Evolutionary conservation across 352 stramenopile genomes (phyloP).

Genomic region (Globisporangium mamillatum): DNA sequence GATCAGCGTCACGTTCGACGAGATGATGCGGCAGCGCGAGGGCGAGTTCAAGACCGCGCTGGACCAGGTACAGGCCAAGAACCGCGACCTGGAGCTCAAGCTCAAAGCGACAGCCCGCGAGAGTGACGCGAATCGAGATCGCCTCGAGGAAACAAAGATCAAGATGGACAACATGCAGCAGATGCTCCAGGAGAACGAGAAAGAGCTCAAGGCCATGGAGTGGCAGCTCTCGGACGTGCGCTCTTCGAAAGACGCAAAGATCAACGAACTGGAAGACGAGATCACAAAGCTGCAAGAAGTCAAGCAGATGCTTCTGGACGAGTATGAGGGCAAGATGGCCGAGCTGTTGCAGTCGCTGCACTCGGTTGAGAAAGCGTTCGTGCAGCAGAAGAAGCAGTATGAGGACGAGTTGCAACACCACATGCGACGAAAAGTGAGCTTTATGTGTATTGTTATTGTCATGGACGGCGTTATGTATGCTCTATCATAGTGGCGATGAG

Average conservation of each 20-base stretch:
- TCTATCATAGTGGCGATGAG: too few relatives aligned
- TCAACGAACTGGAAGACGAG: slow-evolving; percentile 63
- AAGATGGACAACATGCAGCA: slow-evolving; percentile 72
- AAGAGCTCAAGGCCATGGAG: slow-evolving; percentile 60
- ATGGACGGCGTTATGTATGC: too few relatives aligned
- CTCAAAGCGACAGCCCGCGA: slow-evolving; percentile 46
- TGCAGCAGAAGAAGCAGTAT: slow-evolving; percentile 81
- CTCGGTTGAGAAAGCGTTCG: slow-evolving; percentile 78
- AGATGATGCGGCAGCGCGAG: slow-evolving; percentile 68
- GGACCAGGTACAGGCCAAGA: slow-evolving; percentile 41
- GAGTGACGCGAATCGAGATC: slow-evolving; percentile 34
- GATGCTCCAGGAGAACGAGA: slow-evolving; percentile 56
- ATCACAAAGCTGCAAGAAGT: slow-evolving; percentile 54
- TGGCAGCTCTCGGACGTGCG: slow-evolving; percentile 71
- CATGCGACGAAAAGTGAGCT: slow-evolving; percentile 40
- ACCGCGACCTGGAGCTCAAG: slow-evolving; percentile 63
- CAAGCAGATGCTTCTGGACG: slow-evolving; percentile 77
- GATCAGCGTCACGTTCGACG: slow-evolving; percentile 71
- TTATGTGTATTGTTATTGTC: background rate
- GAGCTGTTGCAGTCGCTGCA: slow-evolving; percentile 80
- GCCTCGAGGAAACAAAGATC: slow-evolving; percentile 50
- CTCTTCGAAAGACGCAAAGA: slow-evolving; percentile 51
- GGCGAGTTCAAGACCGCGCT: slow-evolving; percentile 45
- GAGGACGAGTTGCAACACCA: slow-evolving; percentile 60
- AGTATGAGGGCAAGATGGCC: slow-evolving; percentile 86